phyloP scores from a whole-genome alignment of 75 land plant species.

The Sequoia sempervirens region DNA sequence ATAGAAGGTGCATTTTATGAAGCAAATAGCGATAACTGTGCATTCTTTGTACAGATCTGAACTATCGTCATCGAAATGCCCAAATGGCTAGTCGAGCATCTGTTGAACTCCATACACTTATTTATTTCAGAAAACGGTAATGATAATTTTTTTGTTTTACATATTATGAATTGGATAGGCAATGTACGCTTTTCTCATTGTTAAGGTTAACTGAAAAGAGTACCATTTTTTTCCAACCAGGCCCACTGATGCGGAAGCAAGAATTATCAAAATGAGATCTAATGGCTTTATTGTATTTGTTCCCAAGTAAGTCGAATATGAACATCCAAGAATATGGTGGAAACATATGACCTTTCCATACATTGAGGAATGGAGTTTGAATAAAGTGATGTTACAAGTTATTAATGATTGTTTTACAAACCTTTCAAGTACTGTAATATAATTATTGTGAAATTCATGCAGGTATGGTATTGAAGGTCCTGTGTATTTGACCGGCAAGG shows the following conservation, averaged over 20 bases:
- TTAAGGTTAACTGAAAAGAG: background rate
- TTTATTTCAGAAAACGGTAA: slow-evolving; percentile 85
- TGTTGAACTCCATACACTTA: slow-evolving; percentile 97
- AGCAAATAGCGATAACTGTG: background rate
- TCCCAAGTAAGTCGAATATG: slow-evolving; percentile 68
- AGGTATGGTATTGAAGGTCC: slow-evolving; percentile 98
- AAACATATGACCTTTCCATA: background rate
- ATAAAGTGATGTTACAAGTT: background rate
- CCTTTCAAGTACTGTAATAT: background rate
- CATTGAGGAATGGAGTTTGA: background rate
- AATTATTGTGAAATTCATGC: slow-evolving; percentile 11
- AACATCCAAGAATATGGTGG: background rate
- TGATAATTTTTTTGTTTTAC: slow-evolving; percentile 3
- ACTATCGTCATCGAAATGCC: slow-evolving; percentile 96
- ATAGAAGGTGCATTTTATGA: background rate
- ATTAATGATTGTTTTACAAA: background rate
- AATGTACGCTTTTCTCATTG: background rate
- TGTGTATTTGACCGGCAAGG: slow-evolving; percentile 48
- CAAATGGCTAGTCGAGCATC: slow-evolving; percentile 99
- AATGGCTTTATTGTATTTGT: slow-evolving; percentile 98
- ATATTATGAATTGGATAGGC: background rate
- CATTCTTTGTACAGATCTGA: slow-evolving; percentile 61
- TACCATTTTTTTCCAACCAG: slow-evolving; percentile 33
- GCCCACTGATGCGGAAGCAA: slow-evolving; percentile 86
- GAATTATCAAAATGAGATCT: slow-evolving; percentile 82